These are phyloP conservation scores for Tetrahymena borealis DNA, from an alignment of 73 alveolate genomes.

Conservation along the genomic window DNA sequence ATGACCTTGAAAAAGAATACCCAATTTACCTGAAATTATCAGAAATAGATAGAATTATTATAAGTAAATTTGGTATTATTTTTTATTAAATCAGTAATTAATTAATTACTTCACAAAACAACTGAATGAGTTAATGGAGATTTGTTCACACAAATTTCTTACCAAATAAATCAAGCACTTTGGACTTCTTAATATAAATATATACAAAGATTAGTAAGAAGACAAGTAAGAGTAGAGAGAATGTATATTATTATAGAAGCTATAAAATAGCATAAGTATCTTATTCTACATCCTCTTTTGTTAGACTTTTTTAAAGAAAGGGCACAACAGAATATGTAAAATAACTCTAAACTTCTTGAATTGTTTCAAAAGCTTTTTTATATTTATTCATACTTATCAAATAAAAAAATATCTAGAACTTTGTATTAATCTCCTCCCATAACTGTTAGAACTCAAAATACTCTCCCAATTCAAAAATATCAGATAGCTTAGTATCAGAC, in stretches of 20 bases:
- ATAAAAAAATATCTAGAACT: neutral
- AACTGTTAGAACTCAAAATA: neutral
- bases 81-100: neutral
- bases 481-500: neutral
- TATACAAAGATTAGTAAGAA: neutral
- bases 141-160: neutral
- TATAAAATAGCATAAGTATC: neutral
- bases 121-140: neutral
- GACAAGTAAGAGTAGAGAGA: neutral
- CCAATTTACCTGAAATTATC: too few species aligned
- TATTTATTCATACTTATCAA: neutral
- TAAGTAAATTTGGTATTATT: neutral
- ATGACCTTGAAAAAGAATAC: too few species aligned
- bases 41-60: too few species aligned
- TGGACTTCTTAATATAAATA: neutral
- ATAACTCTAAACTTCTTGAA: neutral
- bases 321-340: neutral
- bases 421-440: neutral
- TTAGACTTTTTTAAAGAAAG: neutral
- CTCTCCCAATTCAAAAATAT: neutral
- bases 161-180: neutral
- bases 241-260: neutral
- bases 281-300: neutral
- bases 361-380: neutral
- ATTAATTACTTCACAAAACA: neutral